These are phyloP conservation scores for Penicillium crustosum DNA, from an alignment of 2,329 filamentous ascomycete species.

Conservation along the genomic window DNA sequence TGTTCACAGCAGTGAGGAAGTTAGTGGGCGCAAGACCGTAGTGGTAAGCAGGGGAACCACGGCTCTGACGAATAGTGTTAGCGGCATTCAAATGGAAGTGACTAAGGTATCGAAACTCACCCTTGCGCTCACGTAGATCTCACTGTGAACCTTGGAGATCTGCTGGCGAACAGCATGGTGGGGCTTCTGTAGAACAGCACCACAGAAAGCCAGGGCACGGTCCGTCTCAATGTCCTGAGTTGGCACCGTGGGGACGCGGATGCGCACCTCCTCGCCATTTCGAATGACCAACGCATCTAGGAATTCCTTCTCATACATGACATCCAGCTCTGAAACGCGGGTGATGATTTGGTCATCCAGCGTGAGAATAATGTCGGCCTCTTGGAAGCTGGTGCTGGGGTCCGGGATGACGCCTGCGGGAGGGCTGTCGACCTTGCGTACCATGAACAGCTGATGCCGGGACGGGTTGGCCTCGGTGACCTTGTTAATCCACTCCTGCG, in stretches of 20 bases:
- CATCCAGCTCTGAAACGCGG: slow-evolving; percentile 84
- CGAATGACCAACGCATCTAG: slow-evolving; percentile 86
- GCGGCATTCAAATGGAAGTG: not conserved
- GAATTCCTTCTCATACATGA: slow-evolving; percentile 88
- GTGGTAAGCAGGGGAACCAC: slow-evolving; percentile 81
- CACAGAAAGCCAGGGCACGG: slow-evolving; percentile 90
- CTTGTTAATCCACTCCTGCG: slow-evolving; percentile 90
- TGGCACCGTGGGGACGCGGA: slow-evolving; percentile 79
- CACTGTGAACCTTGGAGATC: slow-evolving; percentile 92
- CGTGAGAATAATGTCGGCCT: slow-evolving; percentile 89
- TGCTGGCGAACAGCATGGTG: slow-evolving; percentile 97
- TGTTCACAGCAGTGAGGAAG: slow-evolving; percentile 96
- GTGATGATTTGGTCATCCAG: slow-evolving; percentile 92
- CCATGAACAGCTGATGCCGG: slow-evolving; percentile 97
- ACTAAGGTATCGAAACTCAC: slow-evolving; percentile 31
- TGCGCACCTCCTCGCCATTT: slow-evolving; percentile 72
- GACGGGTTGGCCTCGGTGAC: slow-evolving; percentile 86
- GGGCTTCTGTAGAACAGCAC: slow-evolving; percentile 86
- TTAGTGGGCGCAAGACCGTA: slow-evolving; percentile 94
- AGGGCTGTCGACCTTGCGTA: slow-evolving; percentile 78
- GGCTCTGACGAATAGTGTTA: slow-evolving; percentile 48
- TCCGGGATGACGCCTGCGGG: slow-evolving; percentile 45
- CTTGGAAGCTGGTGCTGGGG: slow-evolving; percentile 65
- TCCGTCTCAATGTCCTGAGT: slow-evolving; percentile 91
- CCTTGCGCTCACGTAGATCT: slow-evolving; percentile 90